A percentile compares a stretch with the other conserved stretches of the same genome.
These are phyloP conservation scores for Geotrichum candidum DNA, from an alignment of 1,139 yeast genomes.

Conservation along the genomic window DNA sequence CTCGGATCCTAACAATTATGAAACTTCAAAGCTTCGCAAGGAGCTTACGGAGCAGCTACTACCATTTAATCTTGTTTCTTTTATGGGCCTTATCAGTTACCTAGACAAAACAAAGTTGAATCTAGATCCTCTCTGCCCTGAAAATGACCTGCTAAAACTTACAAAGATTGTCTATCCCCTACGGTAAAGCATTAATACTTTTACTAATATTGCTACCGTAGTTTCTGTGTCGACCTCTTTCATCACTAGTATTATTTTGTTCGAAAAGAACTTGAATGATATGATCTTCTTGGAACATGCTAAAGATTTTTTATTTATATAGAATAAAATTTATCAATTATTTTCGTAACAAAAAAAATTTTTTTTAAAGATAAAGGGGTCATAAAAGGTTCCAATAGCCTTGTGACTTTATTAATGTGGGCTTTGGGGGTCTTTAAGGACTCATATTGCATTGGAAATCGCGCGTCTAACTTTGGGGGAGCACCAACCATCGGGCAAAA, in stretches of 20 bases:
- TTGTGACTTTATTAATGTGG: no score
- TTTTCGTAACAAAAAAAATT: no score
- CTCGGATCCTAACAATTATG: neutral
- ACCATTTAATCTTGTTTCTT: neutral
- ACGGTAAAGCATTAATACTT: neutral
- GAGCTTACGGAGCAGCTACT: neutral
- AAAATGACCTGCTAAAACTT: neutral
- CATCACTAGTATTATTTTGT: neutral
- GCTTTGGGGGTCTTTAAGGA: no score
- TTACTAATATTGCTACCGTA: neutral
- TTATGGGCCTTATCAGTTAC: slow-evolving; percentile 4
- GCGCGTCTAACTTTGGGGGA: no score
- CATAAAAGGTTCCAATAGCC: no score
- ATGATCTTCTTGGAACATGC: no score
- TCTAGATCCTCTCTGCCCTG: neutral
- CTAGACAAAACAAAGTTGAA: slow-evolving; percentile 12
- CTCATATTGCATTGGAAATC: no score
- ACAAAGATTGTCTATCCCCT: neutral
- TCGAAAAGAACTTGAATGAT: neutral
- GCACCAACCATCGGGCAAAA: no score
- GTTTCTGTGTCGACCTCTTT: neutral
- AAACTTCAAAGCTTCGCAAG: neutral
- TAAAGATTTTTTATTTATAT: no score
- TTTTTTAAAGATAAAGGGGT: no score
- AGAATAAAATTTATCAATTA: no score